Evolutionary conservation across 257 asterid genomes (phyloP).

Genomic region (Cordia subcordata): DNA sequence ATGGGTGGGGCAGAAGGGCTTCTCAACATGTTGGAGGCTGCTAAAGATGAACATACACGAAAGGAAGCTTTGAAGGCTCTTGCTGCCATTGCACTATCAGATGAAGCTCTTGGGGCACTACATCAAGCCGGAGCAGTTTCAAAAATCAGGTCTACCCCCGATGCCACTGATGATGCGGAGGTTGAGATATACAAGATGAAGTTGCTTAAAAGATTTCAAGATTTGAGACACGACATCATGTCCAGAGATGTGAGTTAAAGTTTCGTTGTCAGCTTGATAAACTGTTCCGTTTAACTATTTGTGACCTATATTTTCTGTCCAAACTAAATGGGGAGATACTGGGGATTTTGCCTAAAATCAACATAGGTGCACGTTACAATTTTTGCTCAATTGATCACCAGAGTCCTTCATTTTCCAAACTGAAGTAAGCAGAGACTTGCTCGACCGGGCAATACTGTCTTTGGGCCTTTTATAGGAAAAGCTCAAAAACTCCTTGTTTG

Average conservation of each 20-base stretch:
- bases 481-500: no score
- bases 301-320: no score
- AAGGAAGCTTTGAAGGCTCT: constrained; percentile 87
- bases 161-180: constrained; percentile 49
- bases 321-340: no score
- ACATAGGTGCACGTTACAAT: no score
- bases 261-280: no score
- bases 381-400: no score
- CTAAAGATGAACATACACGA: constrained; percentile 83
- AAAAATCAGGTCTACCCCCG: constrained; percentile 42
- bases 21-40: constrained; percentile 66
- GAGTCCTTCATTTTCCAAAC: no score
- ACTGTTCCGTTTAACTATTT: no score
- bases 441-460: no score
- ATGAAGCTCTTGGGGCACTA: constrained; percentile 63
- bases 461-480: no score
- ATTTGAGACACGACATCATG: constrained; percentile 24
- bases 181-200: constrained; percentile 47
- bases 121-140: constrained; percentile 61
- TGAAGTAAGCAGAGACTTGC: no score
- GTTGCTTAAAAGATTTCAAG: constrained; percentile 46
- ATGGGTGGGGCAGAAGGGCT: constrained; percentile 82
- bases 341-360: no score
- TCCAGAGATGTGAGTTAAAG: constrained; percentile 12
- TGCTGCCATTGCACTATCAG: constrained; percentile 83